These are phyloP conservation scores for Solanum rostratum DNA, from an alignment of 257 asterid genomes.

Conservation along the genomic window DNA sequence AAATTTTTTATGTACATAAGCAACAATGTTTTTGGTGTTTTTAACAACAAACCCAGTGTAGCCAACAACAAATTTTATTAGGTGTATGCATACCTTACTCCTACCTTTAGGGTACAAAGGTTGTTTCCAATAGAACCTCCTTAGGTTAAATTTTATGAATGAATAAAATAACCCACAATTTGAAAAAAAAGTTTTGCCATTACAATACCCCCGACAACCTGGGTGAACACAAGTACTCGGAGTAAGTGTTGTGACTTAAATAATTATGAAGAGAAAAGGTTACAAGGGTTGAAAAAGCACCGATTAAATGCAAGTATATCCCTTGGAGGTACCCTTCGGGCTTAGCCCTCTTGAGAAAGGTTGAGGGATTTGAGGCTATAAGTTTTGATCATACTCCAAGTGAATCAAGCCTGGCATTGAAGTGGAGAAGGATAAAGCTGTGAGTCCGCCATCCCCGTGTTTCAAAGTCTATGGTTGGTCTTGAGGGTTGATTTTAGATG, in stretches of 20 bases:
- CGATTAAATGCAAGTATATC: not conserved
- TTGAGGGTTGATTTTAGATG: not conserved
- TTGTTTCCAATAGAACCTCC: not conserved
- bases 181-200: not conserved
- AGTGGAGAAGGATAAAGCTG: not conserved
- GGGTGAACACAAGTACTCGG: not conserved
- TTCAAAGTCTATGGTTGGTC: not conserved
- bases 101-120: not conserved
- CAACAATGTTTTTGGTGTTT: not conserved
- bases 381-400: not conserved
- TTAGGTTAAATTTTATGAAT: not conserved
- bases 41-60: not conserved
- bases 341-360: not conserved
- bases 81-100: not conserved
- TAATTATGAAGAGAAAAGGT: not conserved
- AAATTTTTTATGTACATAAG: not conserved
- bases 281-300: not conserved
- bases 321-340: not conserved
- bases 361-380: not conserved
- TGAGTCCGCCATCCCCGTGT: not conserved
- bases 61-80: too few relatives aligned
- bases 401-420: not conserved
- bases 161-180: not conserved
- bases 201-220: not conserved
- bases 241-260: not conserved